Evolutionary conservation across 192 early-diverging fungal species (phyloP).

Genomic region (Backusella tuberculispora): DNA sequence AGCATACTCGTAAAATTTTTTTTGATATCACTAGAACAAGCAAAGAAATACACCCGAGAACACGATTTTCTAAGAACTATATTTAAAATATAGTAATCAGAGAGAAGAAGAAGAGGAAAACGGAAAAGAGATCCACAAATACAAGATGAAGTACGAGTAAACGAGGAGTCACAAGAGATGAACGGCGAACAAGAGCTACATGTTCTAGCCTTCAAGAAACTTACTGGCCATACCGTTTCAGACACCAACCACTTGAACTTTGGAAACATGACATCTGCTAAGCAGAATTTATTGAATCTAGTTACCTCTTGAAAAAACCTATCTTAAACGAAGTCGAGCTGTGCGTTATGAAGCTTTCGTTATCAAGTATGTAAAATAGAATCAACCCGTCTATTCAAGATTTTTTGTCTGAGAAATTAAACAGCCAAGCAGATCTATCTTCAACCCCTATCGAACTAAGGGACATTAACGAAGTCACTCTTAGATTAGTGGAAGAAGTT

Average conservation of each 20-base stretch:
- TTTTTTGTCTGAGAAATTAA: neutral
- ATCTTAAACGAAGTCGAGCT: neutral
- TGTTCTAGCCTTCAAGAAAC: neutral
- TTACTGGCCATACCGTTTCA: neutral
- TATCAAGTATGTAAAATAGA: neutral
- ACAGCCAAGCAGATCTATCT: neutral
- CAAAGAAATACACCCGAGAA: no score
- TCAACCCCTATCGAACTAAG: neutral
- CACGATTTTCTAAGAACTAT: no score
- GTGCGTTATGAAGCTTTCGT: neutral
- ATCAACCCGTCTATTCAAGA: neutral
- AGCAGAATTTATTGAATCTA: neutral
- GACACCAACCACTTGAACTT: neutral
- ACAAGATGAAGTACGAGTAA: neutral
- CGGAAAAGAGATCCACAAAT: neutral
- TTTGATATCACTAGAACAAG: no score
- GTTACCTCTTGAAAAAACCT: neutral
- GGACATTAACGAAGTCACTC: neutral
- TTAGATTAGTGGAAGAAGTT: neutral
- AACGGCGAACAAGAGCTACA: neutral
- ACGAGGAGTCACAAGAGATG: neutral
- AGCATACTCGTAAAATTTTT: no score
- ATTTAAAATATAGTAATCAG: no score
- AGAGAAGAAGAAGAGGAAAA: neutral
- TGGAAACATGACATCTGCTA: neutral